A percentile compares a stretch with the other conserved stretches of the same genome.
phyloP scores from a whole-genome alignment of 495 filamentous ascomycete species.

The Aspergillus haitiensis region DNA sequence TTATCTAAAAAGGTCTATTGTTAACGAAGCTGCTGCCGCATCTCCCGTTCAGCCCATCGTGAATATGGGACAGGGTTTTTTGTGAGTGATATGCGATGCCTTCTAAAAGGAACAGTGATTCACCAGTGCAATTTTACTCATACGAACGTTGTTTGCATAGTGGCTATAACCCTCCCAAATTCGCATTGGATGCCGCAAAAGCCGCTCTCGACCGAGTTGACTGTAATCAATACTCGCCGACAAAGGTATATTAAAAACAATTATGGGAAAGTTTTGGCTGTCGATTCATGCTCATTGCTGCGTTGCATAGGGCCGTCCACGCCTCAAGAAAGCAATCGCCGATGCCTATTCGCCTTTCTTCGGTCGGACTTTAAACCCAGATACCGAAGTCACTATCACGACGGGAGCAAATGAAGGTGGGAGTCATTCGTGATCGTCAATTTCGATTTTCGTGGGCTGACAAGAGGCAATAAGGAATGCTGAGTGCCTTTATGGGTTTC shows the following conservation, averaged over 20 bases:
- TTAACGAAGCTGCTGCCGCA: constrained; percentile 86
- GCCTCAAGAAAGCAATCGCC: constrained; percentile 86
- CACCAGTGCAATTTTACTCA: background rate
- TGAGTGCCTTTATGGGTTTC: constrained; percentile 96
- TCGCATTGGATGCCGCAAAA: constrained; percentile 90
- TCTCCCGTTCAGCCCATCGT: constrained; percentile 89
- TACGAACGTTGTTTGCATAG: constrained; percentile 33
- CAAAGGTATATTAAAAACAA: constrained; percentile 54
- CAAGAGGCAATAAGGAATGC: constrained; percentile 58
- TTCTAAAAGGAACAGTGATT: background rate
- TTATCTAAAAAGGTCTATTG: constrained; percentile 67
- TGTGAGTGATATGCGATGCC: constrained; percentile 44
- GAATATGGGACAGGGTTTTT: constrained; percentile 97
- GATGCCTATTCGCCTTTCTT: constrained; percentile 87
- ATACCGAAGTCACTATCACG: constrained; percentile 90
- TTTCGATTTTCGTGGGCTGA: background rate
- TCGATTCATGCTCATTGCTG: constrained; percentile 5
- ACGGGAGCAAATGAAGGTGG: constrained; percentile 93
- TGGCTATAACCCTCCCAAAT: constrained; percentile 93
- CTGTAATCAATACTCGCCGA: constrained; percentile 98
- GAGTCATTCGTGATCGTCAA: constrained; percentile 10
- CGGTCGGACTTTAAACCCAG: constrained; percentile 74
- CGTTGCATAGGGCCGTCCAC: constrained; percentile 65
- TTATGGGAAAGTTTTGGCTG: background rate
- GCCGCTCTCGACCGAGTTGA: constrained; percentile 87